A percentile compares a stretch with the other conserved stretches of the same genome.
phyloP scores from a whole-genome alignment of 2,329 filamentous ascomycete species.

The Aspergillus floridensis region DNA sequence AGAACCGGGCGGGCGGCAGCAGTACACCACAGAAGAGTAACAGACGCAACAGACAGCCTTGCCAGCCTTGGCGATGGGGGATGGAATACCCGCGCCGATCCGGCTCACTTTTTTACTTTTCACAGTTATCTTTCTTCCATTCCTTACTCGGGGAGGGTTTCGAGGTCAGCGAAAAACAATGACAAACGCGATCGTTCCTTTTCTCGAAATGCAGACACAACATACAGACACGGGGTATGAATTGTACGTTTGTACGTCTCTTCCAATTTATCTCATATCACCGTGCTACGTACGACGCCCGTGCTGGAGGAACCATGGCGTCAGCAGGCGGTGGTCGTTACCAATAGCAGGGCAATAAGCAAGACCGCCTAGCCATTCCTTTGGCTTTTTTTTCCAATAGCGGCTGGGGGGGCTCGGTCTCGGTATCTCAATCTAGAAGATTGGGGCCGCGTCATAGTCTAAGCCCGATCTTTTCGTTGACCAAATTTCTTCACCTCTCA shows the following conservation, averaged over 20 bases:
- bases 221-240: too few relatives aligned
- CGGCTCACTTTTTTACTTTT: background rate
- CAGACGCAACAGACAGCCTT: background rate
- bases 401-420: background rate
- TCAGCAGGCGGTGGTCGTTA: background rate
- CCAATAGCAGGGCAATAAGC: background rate
- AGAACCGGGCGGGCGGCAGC: background rate
- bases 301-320: background rate
- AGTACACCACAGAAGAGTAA: background rate
- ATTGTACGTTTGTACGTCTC: too few relatives aligned
- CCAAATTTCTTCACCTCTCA: background rate
- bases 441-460: conserved; percentile 7
- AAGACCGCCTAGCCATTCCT: background rate
- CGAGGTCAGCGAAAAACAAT: background rate
- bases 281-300: background rate
- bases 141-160: background rate
- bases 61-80: conserved; percentile 6
- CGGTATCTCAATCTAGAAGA: background rate
- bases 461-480: background rate
- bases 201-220: too few relatives aligned
- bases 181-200: too few relatives aligned
- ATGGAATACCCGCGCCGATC: conserved; percentile 6
- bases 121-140: background rate
- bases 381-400: background rate
- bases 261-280: background rate